Conservation (phyloP, 164 flowering plant species). For the Piper longum region DNA sequence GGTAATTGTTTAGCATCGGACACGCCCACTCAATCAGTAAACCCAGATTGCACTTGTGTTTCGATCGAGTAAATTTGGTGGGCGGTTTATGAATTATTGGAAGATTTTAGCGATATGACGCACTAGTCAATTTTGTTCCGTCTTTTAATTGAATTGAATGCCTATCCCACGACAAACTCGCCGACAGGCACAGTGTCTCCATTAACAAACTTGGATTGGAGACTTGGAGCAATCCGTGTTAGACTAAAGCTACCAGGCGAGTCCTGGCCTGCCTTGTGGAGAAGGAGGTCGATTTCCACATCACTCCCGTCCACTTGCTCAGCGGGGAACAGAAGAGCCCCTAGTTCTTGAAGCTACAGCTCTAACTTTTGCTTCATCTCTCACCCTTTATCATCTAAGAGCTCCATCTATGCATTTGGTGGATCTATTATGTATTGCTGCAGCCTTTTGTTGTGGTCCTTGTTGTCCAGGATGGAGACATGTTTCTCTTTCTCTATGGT, state of each 20-base stretch:
- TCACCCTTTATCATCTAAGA: background rate
- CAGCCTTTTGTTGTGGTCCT: slow-evolving; percentile 19
- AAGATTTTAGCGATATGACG: too few relatives aligned
- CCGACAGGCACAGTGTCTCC: too few relatives aligned
- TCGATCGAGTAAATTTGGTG: too few relatives aligned
- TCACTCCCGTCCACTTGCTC: slow-evolving; percentile 30
- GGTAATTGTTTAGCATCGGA: too few relatives aligned
- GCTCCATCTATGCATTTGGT: background rate
- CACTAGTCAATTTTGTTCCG: too few relatives aligned
- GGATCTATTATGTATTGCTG: background rate
- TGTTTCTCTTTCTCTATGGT: slow-evolving; percentile 13
- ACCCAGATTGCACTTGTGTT: too few relatives aligned
- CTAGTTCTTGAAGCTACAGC: slow-evolving; percentile 36
- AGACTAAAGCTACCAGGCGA: slow-evolving; percentile 16
- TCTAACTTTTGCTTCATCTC: background rate
- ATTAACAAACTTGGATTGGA: too few relatives aligned
- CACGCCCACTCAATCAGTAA: too few relatives aligned
- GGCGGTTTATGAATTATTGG: too few relatives aligned
- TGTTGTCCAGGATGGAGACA: slow-evolving; percentile 15
- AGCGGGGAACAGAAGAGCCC: slow-evolving; percentile 40
- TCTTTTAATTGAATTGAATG: too few relatives aligned
- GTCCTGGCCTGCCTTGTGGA: slow-evolving; percentile 33
- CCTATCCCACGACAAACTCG: too few relatives aligned
- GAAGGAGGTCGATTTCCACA: slow-evolving; percentile 36
- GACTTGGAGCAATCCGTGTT: too few relatives aligned